Base-by-base conservation (phyloP, 495 filamentous ascomycete species). In the Trichocladium antarcticum region DNA sequence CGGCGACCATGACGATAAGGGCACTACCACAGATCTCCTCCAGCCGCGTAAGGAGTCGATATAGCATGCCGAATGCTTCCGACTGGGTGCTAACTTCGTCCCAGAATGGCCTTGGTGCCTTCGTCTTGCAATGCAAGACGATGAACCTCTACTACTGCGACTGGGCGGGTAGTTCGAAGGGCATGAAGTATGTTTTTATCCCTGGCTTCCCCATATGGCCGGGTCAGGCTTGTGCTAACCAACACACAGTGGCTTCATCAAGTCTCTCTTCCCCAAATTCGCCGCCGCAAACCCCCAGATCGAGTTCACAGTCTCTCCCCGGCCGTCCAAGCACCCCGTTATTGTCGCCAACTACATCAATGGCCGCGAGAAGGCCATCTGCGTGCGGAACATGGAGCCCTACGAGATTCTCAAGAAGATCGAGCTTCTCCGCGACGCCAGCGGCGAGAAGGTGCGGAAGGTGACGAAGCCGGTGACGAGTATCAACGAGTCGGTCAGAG, bases 71-170 rank as follows among this genome's bases (percentile, higher is more conserved):
- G 24, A 8, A 8, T 27, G 24, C 24, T 4, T 27, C 24, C 4
- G 8, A 27, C 24, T 27, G 24, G 24, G 24, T 27, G 8, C 8
- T 27, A 27, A 27, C 24, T 27, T n/a, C 24, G 4, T 27, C 24
- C 38, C 51, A 95, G 87, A 98, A 98, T 69, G 92, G 92, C 74
- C 79, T 95, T 56, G 92, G 89, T 49, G 87, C 90, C 56, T 98
- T 97, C 72, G 86, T 98, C 67, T 76, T 95, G 50, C 89, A 95
- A 79, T 98, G 92, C 78, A 94, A 85, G 69, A 83, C 83, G 53
- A 75, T 98, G 63, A 86, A 95, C 63, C 84, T 98, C 60, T 86
- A 94, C 69, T 98, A 94, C 74, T 95, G 92, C 73, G 88, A 96
- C 73, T 87, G 81, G 76, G 86, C 83, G 6, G 92, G 89, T 55